Evolutionary conservation across 192 early-diverging fungal genomes (phyloP), one percentile per base, ranked within the genome.

Genomic region (Coemansia sp.): DNA sequence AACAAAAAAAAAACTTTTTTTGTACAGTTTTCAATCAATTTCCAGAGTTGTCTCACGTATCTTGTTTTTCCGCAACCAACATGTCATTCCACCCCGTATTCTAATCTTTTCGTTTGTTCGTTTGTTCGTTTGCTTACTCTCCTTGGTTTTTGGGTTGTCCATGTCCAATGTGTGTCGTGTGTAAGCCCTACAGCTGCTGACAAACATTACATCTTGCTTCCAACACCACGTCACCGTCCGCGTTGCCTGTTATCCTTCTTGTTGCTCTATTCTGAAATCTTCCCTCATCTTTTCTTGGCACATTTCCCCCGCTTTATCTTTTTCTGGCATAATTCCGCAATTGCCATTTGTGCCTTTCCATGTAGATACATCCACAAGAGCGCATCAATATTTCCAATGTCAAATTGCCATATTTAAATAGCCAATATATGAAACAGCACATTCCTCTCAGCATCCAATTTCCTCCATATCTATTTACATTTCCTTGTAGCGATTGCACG

Each of bases 201-300:
- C 20, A 54, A 54, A 25, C 51, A 54, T 25, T 22, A 54, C 51
- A 54, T 11, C 51, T 54, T 11, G 14, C 25, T 25, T 14, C 49
- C 49, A 19, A 17, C 12, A 13, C 51, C 12, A 54, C 51, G 20
- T 54, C 51, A 54, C 12, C 11, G 0, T 9, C 22, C 11, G 7
- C 8, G 10, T 54, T 25, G 20, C 20, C 12, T 10, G 25, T 8
- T 4, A 54, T 4, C 25, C 0, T 9, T 5, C 19, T 25, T 5
- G 9, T 22, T 22, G 51, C 22, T 54, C 10, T 22, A 11, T 25
- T 25, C 51, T 17, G n/a, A 50, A n/a, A 11, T n/a, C 5, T 7
- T 17, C 19, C 22, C 51, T 54, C 51, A 54, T 54, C 51, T 54
- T 54, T 54, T 54, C 51, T 54, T 54, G 51, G 51, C 51, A 54